These are phyloP conservation scores for Paecilomyces niveus DNA, from an alignment of 2,329 filamentous ascomycete species.

Conservation along the genomic window DNA sequence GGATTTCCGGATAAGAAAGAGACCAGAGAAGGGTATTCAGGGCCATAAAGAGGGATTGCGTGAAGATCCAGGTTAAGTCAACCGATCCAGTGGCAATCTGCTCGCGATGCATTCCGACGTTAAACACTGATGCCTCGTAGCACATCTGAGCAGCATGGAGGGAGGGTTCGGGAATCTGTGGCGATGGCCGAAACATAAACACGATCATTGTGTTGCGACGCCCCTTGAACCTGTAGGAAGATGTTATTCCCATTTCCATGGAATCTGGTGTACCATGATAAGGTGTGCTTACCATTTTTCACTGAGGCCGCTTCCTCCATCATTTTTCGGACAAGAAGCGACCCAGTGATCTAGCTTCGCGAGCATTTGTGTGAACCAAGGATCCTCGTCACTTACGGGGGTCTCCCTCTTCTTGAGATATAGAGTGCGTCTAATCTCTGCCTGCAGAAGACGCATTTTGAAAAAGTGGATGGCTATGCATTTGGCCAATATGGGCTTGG, in stretches of 20 bases:
- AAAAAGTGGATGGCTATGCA: conserved; percentile 87
- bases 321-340: conserved; percentile 64
- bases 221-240: conserved; percentile 48
- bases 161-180: conserved; percentile 82
- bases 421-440: conserved; percentile 77
- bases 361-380: conserved; percentile 80
- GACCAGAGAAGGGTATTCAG: conserved; percentile 90
- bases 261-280: conserved; percentile 6
- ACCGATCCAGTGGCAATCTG: conserved; percentile 70
- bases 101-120: conserved; percentile 71
- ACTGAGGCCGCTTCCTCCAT: conserved; percentile 63
- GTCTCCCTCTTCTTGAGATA: conserved; percentile 77
- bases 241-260: not conserved
- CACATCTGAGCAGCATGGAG: conserved; percentile 70
- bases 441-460: conserved; percentile 80
- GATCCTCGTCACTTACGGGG: conserved; percentile 71
- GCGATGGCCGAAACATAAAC: conserved; percentile 81
- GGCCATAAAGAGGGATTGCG: conserved; percentile 82
- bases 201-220: conserved; percentile 84
- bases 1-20: conserved; percentile 77
- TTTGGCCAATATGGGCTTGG: conserved; percentile 72
- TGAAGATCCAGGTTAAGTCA: conserved; percentile 90
- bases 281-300: conserved; percentile 63
- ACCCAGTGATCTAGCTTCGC: conserved; percentile 74
- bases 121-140: conserved; percentile 73